These are phyloP conservation scores for Arthrobotrys sinensis DNA, from an alignment of 2,329 filamentous ascomycete species.

Conservation along the genomic window DNA sequence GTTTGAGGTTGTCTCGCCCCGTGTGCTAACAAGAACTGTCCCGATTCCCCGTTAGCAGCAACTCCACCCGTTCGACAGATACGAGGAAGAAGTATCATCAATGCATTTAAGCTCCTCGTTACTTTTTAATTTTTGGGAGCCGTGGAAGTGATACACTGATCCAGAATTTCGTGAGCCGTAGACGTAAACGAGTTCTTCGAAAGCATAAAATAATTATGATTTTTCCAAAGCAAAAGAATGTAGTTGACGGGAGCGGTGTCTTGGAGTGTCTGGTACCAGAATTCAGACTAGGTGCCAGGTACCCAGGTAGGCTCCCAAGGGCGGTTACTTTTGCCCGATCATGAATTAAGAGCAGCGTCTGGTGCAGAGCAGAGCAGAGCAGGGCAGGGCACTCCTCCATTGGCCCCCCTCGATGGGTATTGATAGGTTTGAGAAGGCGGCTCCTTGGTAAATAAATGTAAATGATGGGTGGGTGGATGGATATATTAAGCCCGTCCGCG, in stretches of 20 bases:
- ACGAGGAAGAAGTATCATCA: neutral
- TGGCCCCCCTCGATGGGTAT: conserved; percentile 24
- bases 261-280: neutral
- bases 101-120: conserved; percentile 8
- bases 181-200: conserved; percentile 22
- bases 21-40: neutral
- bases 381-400: conserved; percentile 46
- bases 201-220: conserved; percentile 22
- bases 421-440: neutral
- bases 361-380: too few species aligned
- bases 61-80: conserved; percentile 17
- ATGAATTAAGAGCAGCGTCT: neutral
- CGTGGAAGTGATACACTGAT: conserved; percentile 18
- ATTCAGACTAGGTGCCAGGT: conserved; percentile 24
- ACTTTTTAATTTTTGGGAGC: neutral
- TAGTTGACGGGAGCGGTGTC: conserved; percentile 12
- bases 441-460: neutral
- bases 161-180: conserved; percentile 1
- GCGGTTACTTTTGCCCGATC: conserved; percentile 56
- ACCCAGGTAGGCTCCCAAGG: conserved; percentile 34
- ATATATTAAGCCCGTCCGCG: conserved; percentile 19
- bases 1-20: conserved; percentile 48
- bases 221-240: conserved; percentile 1
- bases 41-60: conserved; percentile 51
- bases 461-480: neutral